These are phyloP conservation scores for Pichia sp. DNA, from an alignment of 1,139 yeast species.

Conservation along the genomic window DNA sequence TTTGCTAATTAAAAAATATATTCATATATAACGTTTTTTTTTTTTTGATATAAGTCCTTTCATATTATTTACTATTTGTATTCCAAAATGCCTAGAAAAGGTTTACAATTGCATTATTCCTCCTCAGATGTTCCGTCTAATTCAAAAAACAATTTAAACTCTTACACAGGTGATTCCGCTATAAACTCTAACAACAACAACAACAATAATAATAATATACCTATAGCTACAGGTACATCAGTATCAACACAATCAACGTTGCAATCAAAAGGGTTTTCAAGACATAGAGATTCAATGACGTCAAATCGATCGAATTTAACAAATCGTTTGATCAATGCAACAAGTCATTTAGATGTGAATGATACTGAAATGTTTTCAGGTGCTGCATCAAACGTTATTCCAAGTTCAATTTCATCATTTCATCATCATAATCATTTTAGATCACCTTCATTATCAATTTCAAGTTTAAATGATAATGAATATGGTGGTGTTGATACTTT, in stretches of 20 bases:
- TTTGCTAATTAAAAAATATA: too few species aligned
- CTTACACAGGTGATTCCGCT: too few species aligned
- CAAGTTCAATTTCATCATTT: conserved; percentile 83
- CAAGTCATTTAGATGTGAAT: conserved; percentile 37
- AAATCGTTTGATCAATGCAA: conserved; percentile 26
- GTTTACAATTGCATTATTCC: too few species aligned
- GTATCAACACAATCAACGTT: background rate
- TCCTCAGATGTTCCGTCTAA: too few species aligned
- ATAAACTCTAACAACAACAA: too few species aligned
- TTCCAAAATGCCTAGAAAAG: background rate
- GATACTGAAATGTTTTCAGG: conserved; percentile 80
- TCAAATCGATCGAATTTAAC: conserved; percentile 26
- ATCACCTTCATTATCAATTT: conserved; percentile 20
- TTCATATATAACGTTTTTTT: too few species aligned
- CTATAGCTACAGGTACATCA: background rate
- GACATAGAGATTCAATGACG: conserved; percentile 37
- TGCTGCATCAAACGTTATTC: conserved; percentile 82
- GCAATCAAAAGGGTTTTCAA: conserved; percentile 3
- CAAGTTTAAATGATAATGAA: conserved; percentile 7
- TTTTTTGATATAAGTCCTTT: too few species aligned
- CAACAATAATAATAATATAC: background rate
- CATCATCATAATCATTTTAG: conserved; percentile 44
- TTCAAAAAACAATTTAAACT: too few species aligned
- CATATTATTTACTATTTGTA: background rate
- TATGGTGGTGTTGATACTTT: conserved; percentile 2